Conservation (phyloP, 2,329 filamentous ascomycete species). For the Hymenoscyphus fraxineus region DNA sequence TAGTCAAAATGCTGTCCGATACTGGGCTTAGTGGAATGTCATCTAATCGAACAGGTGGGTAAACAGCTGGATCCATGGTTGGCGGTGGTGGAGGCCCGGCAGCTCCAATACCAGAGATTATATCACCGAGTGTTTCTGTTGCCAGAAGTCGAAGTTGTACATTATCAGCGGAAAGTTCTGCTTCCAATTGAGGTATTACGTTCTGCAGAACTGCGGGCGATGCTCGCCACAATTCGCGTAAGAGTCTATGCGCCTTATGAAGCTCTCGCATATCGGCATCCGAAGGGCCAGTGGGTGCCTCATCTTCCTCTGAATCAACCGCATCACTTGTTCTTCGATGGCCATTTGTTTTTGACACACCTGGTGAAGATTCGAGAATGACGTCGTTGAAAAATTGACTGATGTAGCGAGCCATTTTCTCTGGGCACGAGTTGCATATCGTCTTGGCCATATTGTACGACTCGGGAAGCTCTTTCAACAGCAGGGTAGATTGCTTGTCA, state of each 20-base stretch:
- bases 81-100: conserved; percentile 76
- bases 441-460: conserved; percentile 97
- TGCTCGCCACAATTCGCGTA: conserved; percentile 91
- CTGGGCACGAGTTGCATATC: conserved; percentile 81
- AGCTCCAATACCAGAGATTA: conserved; percentile 89
- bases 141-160: conserved; percentile 80
- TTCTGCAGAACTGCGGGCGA: conserved; percentile 85
- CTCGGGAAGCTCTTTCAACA: conserved; percentile 83
- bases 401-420: conserved; percentile 92
- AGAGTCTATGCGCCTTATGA: conserved; percentile 80
- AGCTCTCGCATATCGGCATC: conserved; percentile 85
- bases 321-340: conserved; percentile 47
- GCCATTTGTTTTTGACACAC: conserved; percentile 46
- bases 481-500: conserved; percentile 74
- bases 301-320: conserved; percentile 60
- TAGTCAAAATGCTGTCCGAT: conserved; percentile 64
- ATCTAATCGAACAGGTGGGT: conserved; percentile 69
- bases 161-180: conserved; percentile 87
- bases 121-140: conserved; percentile 91
- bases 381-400: conserved; percentile 97
- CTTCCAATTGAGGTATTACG: conserved; percentile 89
- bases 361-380: conserved; percentile 77
- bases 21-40: conserved; percentile 52
- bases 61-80: conserved; percentile 73
- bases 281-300: conserved; percentile 59